phyloP scores from a whole-genome alignment of 805 yeast species.

The Hanseniaspora valbyensis region DNA sequence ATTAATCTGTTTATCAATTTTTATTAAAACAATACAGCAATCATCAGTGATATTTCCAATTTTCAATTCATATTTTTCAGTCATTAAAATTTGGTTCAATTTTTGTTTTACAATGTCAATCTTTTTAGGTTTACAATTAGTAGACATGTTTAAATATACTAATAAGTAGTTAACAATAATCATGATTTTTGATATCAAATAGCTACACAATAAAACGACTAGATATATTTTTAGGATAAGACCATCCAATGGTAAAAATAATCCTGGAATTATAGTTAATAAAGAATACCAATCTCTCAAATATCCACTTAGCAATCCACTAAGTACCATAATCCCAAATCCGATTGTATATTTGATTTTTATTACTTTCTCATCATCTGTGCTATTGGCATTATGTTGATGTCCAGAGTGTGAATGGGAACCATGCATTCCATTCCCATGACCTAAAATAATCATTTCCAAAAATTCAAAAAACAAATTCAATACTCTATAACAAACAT shows the following conservation, averaged over 20 bases:
- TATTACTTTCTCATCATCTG: not conserved
- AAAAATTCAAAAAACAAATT: constrained; percentile 13
- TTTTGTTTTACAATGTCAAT: not conserved
- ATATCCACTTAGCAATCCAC: not conserved
- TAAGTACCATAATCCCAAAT: not conserved
- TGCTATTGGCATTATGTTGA: not conserved
- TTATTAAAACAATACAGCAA: constrained; percentile 6
- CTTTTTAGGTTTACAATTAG: not conserved
- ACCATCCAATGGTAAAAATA: not conserved
- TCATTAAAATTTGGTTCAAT: constrained; percentile 3
- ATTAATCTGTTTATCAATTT: constrained; percentile 4
- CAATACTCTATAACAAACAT: constrained; percentile 4
- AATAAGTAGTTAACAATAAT: not conserved
- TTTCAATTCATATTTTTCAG: constrained; percentile 9
- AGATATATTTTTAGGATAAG: not conserved
- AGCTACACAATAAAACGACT: not conserved
- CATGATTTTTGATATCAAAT: not conserved
- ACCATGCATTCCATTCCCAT: not conserved
- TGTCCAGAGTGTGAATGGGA: constrained; percentile 10
- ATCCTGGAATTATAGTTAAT: not conserved
- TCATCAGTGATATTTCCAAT: not conserved
- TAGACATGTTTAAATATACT: constrained; percentile 6
- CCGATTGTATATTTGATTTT: not conserved
- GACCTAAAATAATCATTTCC: constrained; percentile 7
- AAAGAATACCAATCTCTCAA: not conserved